phyloP scores from a whole-genome alignment of 2,329 filamentous ascomycete species.

The Pyrenophora graminea region DNA sequence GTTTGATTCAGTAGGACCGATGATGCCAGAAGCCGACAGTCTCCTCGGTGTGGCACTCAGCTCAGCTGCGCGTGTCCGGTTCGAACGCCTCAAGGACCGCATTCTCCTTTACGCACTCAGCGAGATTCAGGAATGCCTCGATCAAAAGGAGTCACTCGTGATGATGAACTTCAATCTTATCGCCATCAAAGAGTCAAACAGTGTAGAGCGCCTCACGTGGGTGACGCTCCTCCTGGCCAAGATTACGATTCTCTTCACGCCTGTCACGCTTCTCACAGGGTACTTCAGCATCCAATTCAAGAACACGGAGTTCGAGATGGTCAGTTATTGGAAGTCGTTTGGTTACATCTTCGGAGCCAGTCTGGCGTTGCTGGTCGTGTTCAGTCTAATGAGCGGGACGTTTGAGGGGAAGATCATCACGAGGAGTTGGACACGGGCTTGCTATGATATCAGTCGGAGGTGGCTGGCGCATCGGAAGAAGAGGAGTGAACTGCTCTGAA shows the following conservation, averaged over 20 bases:
- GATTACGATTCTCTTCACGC: slow-evolving; percentile 74
- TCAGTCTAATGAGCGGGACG: slow-evolving; percentile 62
- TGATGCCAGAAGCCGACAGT: slow-evolving; percentile 44
- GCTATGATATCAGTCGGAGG: slow-evolving; percentile 30
- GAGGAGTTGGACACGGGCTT: slow-evolving; percentile 45
- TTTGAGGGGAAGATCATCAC: slow-evolving; percentile 61
- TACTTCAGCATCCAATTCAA: slow-evolving; percentile 73
- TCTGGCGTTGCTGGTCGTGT: slow-evolving; percentile 61
- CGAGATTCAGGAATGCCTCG: slow-evolving; percentile 66
- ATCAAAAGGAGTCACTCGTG: slow-evolving; percentile 72
- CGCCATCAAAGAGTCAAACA: slow-evolving; percentile 73
- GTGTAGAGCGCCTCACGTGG: slow-evolving; percentile 71
- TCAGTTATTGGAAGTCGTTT: slow-evolving; percentile 71
- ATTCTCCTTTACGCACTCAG: slow-evolving; percentile 64
- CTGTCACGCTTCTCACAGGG: slow-evolving; percentile 73
- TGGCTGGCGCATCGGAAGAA: slow-evolving; percentile 32
- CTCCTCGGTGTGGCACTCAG: slow-evolving; percentile 52
- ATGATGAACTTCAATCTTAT: slow-evolving; percentile 78
- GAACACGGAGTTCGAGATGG: slow-evolving; percentile 63
- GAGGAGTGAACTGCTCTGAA: slow-evolving; percentile 20
- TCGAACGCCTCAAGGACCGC: slow-evolving; percentile 63
- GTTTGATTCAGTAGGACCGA: slow-evolving; percentile 19
- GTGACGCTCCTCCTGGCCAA: slow-evolving; percentile 75
- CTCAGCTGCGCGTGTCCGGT: slow-evolving; percentile 60
- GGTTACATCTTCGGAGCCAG: slow-evolving; percentile 65